These are phyloP conservation scores for Sarocladiaceae sp. DNA, from an alignment of 2,329 filamentous ascomycete species.

Conservation along the genomic window DNA sequence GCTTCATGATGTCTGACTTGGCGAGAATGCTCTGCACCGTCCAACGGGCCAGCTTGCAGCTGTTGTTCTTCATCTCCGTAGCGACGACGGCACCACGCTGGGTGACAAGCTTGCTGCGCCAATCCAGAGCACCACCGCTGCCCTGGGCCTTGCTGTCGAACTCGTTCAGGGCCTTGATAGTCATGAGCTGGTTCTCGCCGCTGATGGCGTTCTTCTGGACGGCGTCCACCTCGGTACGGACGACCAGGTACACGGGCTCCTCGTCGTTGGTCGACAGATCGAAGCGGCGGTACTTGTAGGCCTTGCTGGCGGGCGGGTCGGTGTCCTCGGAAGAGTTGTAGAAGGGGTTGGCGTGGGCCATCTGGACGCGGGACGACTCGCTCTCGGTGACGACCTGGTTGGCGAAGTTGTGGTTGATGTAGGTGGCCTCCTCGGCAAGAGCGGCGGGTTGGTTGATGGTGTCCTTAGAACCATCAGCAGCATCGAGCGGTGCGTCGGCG, in stretches of 20 bases:
- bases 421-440: slow-evolving; percentile 92
- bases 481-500: slow-evolving; percentile 86
- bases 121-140: slow-evolving; percentile 90
- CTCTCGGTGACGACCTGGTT: slow-evolving; percentile 90
- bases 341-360: slow-evolving; percentile 91
- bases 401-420: slow-evolving; percentile 99
- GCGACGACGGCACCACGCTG: slow-evolving; percentile 96
- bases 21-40: slow-evolving; percentile 94
- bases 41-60: slow-evolving; percentile 96
- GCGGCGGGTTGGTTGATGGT: slow-evolving; percentile 88
- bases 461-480: slow-evolving; percentile 88
- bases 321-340: slow-evolving; percentile 92
- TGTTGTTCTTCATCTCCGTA: slow-evolving; percentile 99
- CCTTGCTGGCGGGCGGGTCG: slow-evolving; percentile 89
- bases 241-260: slow-evolving; percentile 85
- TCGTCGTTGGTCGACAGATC: slow-evolving; percentile 93
- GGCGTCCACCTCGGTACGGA: slow-evolving; percentile 91
- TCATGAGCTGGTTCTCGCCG: slow-evolving; percentile 85
- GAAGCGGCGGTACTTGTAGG: slow-evolving; percentile 97
- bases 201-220: slow-evolving; percentile 91
- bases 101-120: slow-evolving; percentile 88
- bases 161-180: slow-evolving; percentile 95
- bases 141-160: slow-evolving; percentile 98
- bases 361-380: slow-evolving; percentile 69
- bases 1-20: slow-evolving; percentile 97